Evolutionary conservation across 2,329 filamentous ascomycete genomes (phyloP).

Genomic region (Microcyclosporella mali): DNA sequence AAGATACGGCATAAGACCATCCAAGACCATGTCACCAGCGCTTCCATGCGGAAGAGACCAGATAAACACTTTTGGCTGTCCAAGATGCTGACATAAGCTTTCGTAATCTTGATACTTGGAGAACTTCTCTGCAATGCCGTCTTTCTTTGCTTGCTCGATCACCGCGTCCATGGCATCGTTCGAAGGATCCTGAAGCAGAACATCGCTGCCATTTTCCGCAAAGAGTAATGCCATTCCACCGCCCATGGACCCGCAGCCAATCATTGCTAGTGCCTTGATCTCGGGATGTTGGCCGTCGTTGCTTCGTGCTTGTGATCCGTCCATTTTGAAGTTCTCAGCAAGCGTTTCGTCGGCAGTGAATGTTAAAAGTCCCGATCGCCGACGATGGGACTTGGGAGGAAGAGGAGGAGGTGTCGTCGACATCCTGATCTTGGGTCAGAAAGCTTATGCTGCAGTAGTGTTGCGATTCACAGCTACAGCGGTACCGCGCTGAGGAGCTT

Average conservation of each 20-base stretch:
- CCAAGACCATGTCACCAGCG: conserved; percentile 44
- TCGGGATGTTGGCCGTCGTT: conserved; percentile 17
- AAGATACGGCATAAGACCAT: conserved; percentile 46
- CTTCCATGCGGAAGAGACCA: conserved; percentile 32
- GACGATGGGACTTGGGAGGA: too few relatives aligned
- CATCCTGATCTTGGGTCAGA: too few relatives aligned
- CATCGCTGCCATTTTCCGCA: conserved; percentile 50
- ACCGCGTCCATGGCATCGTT: conserved; percentile 44
- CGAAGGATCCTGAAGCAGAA: conserved; percentile 51
- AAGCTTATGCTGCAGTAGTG: neutral
- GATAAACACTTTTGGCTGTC: conserved; percentile 33
- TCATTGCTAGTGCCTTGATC: conserved; percentile 46
- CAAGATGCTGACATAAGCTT: conserved; percentile 45
- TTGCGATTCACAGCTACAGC: too few relatives aligned
- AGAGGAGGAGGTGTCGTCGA: too few relatives aligned
- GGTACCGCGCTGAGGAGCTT: too few relatives aligned
- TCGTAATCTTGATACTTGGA: conserved; percentile 44
- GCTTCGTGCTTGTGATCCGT: too few relatives aligned
- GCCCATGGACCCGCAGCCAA: conserved; percentile 57
- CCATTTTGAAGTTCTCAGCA: too few relatives aligned
- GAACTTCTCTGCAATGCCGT: conserved; percentile 34
- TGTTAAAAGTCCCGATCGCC: too few relatives aligned
- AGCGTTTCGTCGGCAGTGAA: too few relatives aligned
- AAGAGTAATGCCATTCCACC: conserved; percentile 54
- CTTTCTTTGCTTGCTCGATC: conserved; percentile 37